Conservation (phyloP, 176 grass and related monocot genomes). For the Carex cristatella region DNA sequence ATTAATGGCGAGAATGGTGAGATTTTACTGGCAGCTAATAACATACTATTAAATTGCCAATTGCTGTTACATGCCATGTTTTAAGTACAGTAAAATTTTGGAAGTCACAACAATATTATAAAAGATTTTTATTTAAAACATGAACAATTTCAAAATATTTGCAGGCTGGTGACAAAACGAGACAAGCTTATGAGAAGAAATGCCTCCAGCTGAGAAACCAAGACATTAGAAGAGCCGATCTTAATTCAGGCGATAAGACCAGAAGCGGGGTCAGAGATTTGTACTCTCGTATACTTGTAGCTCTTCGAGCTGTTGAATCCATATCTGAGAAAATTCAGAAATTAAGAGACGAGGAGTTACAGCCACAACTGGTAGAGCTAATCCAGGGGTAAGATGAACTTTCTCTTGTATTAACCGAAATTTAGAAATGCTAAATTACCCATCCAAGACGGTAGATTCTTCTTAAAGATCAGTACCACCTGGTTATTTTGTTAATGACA, state of each 20-base stretch:
- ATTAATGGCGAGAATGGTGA: neutral
- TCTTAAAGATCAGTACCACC: neutral
- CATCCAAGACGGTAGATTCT: neutral
- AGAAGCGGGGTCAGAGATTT: constrained; percentile 68
- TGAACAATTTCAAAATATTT: constrained; percentile 1
- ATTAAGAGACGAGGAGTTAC: constrained; percentile 81
- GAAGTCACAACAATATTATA: neutral
- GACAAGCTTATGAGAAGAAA: constrained; percentile 82
- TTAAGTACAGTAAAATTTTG: neutral
- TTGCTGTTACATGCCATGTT: neutral
- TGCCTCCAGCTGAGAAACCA: constrained; percentile 80
- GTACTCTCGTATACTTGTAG: constrained; percentile 88
- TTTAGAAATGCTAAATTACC: neutral
- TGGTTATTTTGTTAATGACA: neutral
- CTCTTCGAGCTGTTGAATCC: constrained; percentile 71
- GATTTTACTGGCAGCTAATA: neutral
- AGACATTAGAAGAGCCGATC: constrained; percentile 61
- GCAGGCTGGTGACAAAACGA: constrained; percentile 68
- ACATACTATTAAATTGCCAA: neutral
- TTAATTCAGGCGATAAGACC: constrained; percentile 58
- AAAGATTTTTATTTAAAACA: neutral
- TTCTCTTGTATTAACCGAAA: neutral
- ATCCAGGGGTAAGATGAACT: constrained; percentile 66
- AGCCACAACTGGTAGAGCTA: constrained; percentile 80
- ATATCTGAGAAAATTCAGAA: constrained; percentile 87